phyloP scores from a whole-genome alignment of 148 eudicot species.

The Rhododendron vialii region DNA sequence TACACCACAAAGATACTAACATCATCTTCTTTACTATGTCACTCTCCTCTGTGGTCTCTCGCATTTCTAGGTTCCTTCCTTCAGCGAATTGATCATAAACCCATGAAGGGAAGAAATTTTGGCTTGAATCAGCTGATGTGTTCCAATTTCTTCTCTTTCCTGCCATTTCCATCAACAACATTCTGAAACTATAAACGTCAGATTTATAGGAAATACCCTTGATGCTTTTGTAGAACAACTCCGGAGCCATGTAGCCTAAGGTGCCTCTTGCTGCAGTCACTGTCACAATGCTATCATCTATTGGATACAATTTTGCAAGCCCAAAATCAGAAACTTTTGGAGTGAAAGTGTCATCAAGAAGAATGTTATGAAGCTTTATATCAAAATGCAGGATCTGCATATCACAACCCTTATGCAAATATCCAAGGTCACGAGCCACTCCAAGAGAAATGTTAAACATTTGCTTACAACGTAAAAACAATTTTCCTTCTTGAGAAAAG shows the following conservation, averaged over 20 bases:
- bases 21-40: slow-evolving; percentile 7
- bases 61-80: neutral
- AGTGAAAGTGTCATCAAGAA: slow-evolving; percentile 18
- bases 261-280: slow-evolving; percentile 16
- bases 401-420: slow-evolving; percentile 21
- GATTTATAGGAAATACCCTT: slow-evolving; percentile 7
- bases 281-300: slow-evolving; percentile 13
- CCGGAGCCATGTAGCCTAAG: slow-evolving; percentile 8
- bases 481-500: neutral
- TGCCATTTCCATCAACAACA: slow-evolving; percentile 7
- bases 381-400: slow-evolving; percentile 22
- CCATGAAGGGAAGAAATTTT: slow-evolving; percentile 7
- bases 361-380: slow-evolving; percentile 22
- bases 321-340: slow-evolving; percentile 24
- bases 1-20: slow-evolving; percentile 4
- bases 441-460: slow-evolving; percentile 21
- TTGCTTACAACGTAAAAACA: slow-evolving; percentile 1
- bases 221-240: neutral
- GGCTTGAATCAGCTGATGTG: neutral
- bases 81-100: neutral
- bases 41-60: neutral
- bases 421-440: slow-evolving; percentile 14
- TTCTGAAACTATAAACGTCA: slow-evolving; percentile 1
- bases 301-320: slow-evolving; percentile 14
- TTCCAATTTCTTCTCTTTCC: neutral